These are phyloP conservation scores for Sphaerosporella brunnea DNA, from an alignment of 495 filamentous ascomycete genomes.

Conservation along the genomic window DNA sequence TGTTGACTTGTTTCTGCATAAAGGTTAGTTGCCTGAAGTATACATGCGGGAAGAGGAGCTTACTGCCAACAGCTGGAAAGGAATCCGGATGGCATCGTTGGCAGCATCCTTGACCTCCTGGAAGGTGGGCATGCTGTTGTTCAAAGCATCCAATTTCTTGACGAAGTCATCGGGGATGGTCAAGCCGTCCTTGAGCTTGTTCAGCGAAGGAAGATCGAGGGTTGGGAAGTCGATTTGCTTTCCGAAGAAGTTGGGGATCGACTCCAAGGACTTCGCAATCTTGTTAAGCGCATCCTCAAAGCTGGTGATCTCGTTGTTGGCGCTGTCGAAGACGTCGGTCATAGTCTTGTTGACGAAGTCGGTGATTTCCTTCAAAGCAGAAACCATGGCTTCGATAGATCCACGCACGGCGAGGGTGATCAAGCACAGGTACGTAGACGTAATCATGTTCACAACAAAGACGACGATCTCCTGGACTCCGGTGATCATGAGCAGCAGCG, in stretches of 20 bases:
- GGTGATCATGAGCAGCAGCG: constrained; percentile 60
- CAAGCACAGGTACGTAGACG: constrained; percentile 72
- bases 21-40: too few relatives aligned
- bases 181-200: constrained; percentile 43
- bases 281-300: constrained; percentile 47
- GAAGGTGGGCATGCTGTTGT: constrained; percentile 65
- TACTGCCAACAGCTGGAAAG: constrained; percentile 46
- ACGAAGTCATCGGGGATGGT: constrained; percentile 48
- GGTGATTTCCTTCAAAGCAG: constrained; percentile 50
- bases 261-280: constrained; percentile 30
- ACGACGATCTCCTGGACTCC: constrained; percentile 73
- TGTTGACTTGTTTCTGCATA: constrained; percentile 50
- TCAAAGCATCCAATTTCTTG: constrained; percentile 45
- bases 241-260: constrained; percentile 29
- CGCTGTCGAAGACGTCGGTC: constrained; percentile 41
- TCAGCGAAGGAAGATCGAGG: constrained; percentile 43
- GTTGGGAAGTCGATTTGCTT: constrained; percentile 28
- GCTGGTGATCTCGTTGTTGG: constrained; percentile 35
- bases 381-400: constrained; percentile 49
- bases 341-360: constrained; percentile 58
- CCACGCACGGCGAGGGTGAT: constrained; percentile 64
- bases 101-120: constrained; percentile 63
- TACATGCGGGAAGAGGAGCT: not conserved
- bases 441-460: constrained; percentile 78
- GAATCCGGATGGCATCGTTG: constrained; percentile 47